Conservation (phyloP, 441 rosid genomes). For the Manihot esculenta region DNA sequence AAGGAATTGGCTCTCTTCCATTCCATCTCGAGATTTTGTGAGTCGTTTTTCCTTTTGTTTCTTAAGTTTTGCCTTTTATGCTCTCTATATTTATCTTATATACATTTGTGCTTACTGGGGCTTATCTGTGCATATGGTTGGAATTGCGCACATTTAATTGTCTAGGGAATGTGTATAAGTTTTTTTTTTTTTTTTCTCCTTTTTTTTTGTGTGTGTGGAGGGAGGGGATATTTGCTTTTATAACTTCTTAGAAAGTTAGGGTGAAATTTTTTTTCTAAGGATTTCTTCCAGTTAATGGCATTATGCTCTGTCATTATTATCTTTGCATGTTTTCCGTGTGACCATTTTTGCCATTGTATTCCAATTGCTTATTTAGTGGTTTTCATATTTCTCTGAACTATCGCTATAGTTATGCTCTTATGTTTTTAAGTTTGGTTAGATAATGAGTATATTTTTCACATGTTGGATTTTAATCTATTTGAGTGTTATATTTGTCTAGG, state of each 20-base stretch:
- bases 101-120: neutral
- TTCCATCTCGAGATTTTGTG: neutral
- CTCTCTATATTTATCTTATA: too few relatives aligned
- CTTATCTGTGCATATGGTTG: neutral
- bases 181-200: too few relatives aligned
- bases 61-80: too few relatives aligned
- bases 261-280: too few relatives aligned
- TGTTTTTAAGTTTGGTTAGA: too few relatives aligned
- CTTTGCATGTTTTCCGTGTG: neutral
- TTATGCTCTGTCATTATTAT: neutral
- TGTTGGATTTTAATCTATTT: neutral
- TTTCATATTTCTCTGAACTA: neutral
- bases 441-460: too few relatives aligned
- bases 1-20: neutral
- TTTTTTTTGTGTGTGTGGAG: too few relatives aligned
- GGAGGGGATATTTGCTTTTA: too few relatives aligned
- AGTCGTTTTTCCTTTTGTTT: neutral
- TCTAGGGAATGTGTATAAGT: neutral
- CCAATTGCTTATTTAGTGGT: neutral
- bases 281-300: neutral
- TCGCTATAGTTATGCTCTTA: too few relatives aligned
- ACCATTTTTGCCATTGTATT: neutral
- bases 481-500: constrained; percentile 1
- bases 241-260: too few relatives aligned
- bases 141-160: neutral